Evolutionary conservation across 306 rosid genomes (phyloP), one percentile per base, ranked within the genome.

Genomic region (Cicer arietinum): DNA sequence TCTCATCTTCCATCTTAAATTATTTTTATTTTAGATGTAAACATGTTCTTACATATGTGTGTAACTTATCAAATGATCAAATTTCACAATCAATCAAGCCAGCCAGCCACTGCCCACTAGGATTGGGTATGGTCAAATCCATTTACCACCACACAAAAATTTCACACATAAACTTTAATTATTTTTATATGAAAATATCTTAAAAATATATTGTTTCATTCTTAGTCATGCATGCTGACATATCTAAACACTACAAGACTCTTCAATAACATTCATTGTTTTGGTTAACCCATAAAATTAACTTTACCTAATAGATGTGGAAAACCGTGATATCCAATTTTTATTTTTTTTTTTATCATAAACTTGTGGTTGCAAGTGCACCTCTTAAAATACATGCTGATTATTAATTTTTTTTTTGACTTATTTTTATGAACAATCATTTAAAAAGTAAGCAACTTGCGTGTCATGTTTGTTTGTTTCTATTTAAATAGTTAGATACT

Each of bases 201-300:
- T 44, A 7, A 1, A 6, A 41, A 18, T 14, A 43, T 43, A 2
- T 44, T 44, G 10, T 43, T 44, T 10, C 20, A 67, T 11, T 20
- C 56, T 44, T 67, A 45, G 42, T 67, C 72, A 67, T 25, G 56
- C 72, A 67, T 45, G 56, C 56, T 67, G 72, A 45, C 56, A 22
- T 13, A 20, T 67, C 40, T 67, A 20, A 67, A 67, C 40, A 22
- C 63, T 22, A 22, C 20, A 17, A 1, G 7, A 8, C 13, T 12
- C 13, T 14, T 48, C 69, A 63, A 63, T 40, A 14, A 40, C 72
- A 44, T 12, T 12, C 20, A 67, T 67, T 46, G 20, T 44, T 67
- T 67, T 45, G 56, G 20, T 67, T 66, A 10, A 67, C 20, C 1
- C 10, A 11, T 22, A 7, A 66, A 66, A 66, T 44, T 66, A 50